Evolutionary conservation across 2,329 filamentous ascomycete species (phyloP).

Genomic region (Fusarium odoratissimum): DNA sequence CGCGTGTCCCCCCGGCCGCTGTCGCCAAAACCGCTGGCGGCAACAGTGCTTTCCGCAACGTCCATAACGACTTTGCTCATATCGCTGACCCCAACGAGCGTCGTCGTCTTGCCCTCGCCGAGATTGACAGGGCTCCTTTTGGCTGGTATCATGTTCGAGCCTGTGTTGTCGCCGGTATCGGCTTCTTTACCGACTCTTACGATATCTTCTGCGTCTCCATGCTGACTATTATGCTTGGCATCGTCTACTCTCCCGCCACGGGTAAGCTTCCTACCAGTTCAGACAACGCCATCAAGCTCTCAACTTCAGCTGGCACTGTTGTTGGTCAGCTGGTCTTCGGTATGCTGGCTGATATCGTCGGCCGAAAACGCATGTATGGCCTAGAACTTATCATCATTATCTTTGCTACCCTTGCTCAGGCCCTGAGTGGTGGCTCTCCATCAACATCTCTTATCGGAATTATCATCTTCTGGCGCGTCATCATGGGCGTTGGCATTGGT

Average conservation of each 20-base stretch:
- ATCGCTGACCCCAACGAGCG: slow-evolving; percentile 80
- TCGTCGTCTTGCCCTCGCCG: slow-evolving; percentile 80
- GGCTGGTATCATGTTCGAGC: slow-evolving; percentile 87
- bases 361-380: slow-evolving; percentile 79
- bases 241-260: slow-evolving; percentile 74
- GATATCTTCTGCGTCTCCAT: slow-evolving; percentile 83
- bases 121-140: slow-evolving; percentile 84
- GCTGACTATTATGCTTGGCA: slow-evolving; percentile 79
- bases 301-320: slow-evolving; percentile 85
- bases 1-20: background rate
- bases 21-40: slow-evolving; percentile 67
- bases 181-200: slow-evolving; percentile 90
- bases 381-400: slow-evolving; percentile 84
- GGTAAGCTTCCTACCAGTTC: slow-evolving; percentile 74
- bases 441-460: slow-evolving; percentile 72
- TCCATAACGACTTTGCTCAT: slow-evolving; percentile 76
- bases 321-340: slow-evolving; percentile 84
- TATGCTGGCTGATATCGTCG: slow-evolving; percentile 79
- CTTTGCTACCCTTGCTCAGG: slow-evolving; percentile 78
- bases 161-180: slow-evolving; percentile 81
- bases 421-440: slow-evolving; percentile 71
- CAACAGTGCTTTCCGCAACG: slow-evolving; percentile 80
- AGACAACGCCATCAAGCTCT: slow-evolving; percentile 86
- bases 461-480: slow-evolving; percentile 83
- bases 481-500: slow-evolving; percentile 66